Evolutionary conservation across 345 rosid species (phyloP).

Genomic region (Kernera saxatilis): DNA sequence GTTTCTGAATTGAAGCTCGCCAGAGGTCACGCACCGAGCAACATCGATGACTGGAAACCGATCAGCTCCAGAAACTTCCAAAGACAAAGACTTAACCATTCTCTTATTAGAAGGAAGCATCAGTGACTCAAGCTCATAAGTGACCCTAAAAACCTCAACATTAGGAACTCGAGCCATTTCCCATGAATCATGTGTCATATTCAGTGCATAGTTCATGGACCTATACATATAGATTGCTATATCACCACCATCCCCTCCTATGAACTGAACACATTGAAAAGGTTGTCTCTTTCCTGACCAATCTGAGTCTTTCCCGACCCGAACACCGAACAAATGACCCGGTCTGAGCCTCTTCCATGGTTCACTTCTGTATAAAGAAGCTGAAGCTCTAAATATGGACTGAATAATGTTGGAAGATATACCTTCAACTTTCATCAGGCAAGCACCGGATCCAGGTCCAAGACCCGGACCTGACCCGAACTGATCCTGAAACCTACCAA

Average conservation of each 20-base stretch:
- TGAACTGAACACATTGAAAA: constrained; percentile 57
- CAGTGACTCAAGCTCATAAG: constrained; percentile 45
- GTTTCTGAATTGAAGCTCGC: constrained; percentile 48
- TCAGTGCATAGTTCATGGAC: constrained; percentile 46
- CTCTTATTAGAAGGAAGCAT: constrained; percentile 57
- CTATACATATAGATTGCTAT: constrained; percentile 51
- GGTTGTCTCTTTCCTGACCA: constrained; percentile 65
- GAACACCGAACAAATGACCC: constrained; percentile 51
- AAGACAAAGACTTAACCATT: constrained; percentile 54
- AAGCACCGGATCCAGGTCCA: constrained; percentile 66
- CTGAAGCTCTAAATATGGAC: constrained; percentile 51
- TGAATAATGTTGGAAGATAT: constrained; percentile 45
- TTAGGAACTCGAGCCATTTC: constrained; percentile 51
- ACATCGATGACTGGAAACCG: constrained; percentile 66
- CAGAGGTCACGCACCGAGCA: constrained; percentile 41
- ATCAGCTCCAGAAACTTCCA: constrained; percentile 51
- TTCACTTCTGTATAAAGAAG: constrained; percentile 61
- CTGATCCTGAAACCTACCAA: constrained; percentile 60
- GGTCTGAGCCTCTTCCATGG: constrained; percentile 70
- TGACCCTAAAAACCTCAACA: constrained; percentile 56
- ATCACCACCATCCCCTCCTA: constrained; percentile 73
- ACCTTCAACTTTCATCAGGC: constrained; percentile 55
- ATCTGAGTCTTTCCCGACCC: constrained; percentile 59
- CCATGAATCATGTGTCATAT: constrained; percentile 45
- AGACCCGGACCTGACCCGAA: constrained; percentile 77